A percentile compares a stretch with the other conserved stretches of the same genome.
These are phyloP conservation scores for Claviceps spartinae DNA, from an alignment of 2,329 filamentous ascomycete species.

Conservation along the genomic window DNA sequence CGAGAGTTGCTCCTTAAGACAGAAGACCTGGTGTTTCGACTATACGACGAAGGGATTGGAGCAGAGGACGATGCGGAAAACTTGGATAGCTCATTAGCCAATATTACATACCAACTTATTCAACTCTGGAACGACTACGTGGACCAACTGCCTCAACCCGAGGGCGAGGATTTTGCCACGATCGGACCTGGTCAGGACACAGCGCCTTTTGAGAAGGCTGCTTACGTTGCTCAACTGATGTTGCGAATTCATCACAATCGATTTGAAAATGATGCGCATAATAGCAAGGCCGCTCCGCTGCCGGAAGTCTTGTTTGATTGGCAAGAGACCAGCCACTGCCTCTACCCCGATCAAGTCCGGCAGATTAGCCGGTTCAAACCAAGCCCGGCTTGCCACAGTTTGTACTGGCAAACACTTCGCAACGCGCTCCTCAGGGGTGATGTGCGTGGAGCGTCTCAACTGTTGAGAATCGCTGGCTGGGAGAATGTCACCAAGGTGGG, in stretches of 20 bases:
- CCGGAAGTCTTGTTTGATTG: constrained; percentile 73
- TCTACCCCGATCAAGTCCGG: constrained; percentile 53
- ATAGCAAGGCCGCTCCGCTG: constrained; percentile 38
- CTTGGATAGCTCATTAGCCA: constrained; percentile 42
- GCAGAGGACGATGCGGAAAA: constrained; percentile 40
- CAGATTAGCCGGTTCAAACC: constrained; percentile 51
- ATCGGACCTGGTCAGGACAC: constrained; percentile 52
- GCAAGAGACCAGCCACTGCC: constrained; percentile 63
- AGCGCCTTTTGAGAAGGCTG: constrained; percentile 58
- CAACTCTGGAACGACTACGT: constrained; percentile 43
- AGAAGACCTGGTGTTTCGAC: constrained; percentile 52
- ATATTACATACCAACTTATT: constrained; percentile 36
- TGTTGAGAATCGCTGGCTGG: constrained; percentile 68
- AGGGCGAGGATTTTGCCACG: constrained; percentile 41
- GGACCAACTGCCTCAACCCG: constrained; percentile 32
- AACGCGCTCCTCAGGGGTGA: constrained; percentile 63
- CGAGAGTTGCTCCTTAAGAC: constrained; percentile 61
- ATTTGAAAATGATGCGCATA: constrained; percentile 23
- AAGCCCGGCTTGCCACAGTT: constrained; percentile 59
- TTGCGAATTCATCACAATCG: constrained; percentile 64
- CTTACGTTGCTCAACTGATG: constrained; percentile 64
- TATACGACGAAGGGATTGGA: constrained; percentile 51
- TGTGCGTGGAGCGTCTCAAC: constrained; percentile 48
- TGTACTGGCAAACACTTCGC: constrained; percentile 81
- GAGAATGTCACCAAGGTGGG: constrained; percentile 58